These are phyloP conservation scores for Amborella trichopoda DNA, from an alignment of 164 flowering plant species.

Conservation along the genomic window DNA sequence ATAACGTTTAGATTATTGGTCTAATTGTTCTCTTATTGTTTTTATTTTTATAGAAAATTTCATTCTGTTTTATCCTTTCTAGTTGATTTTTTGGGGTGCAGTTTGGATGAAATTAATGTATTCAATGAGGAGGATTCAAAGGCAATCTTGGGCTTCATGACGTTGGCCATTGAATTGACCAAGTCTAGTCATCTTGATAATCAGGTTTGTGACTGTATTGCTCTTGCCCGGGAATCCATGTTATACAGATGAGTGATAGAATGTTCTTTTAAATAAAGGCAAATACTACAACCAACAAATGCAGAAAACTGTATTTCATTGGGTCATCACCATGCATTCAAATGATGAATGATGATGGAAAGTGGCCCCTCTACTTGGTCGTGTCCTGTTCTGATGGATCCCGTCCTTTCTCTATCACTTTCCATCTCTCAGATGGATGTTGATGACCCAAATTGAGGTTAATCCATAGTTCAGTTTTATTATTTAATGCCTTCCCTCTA, in stretches of 20 bases:
- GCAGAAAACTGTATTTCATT: too few species aligned
- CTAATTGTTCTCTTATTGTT: background rate
- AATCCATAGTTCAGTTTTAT: too few species aligned
- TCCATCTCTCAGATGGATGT: too few species aligned
- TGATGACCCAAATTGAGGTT: too few species aligned
- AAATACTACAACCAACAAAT: background rate
- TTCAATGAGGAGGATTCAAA: constrained; percentile 60
- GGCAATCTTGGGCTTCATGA: constrained; percentile 50
- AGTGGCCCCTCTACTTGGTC: too few species aligned
- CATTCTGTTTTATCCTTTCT: background rate
- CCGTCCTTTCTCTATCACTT: too few species aligned
- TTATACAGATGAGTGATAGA: background rate
- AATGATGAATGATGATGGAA: background rate
- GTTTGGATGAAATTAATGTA: constrained; percentile 75
- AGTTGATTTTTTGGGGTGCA: constrained; percentile 5
- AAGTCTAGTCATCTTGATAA: constrained; percentile 17
- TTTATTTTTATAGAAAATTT: background rate
- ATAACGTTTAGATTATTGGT: background rate
- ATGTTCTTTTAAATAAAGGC: background rate
- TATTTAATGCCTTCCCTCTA: too few species aligned
- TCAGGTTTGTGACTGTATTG: constrained; percentile 17
- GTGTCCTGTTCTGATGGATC: too few species aligned
- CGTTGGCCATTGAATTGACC: constrained; percentile 38
- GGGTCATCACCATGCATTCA: background rate
- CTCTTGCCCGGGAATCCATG: background rate